Percentiles rank a stretch among this genome's conserved stretches.
Conservation (phyloP, 1,139 yeast genomes). For the Magnusiomyces sp. region DNA sequence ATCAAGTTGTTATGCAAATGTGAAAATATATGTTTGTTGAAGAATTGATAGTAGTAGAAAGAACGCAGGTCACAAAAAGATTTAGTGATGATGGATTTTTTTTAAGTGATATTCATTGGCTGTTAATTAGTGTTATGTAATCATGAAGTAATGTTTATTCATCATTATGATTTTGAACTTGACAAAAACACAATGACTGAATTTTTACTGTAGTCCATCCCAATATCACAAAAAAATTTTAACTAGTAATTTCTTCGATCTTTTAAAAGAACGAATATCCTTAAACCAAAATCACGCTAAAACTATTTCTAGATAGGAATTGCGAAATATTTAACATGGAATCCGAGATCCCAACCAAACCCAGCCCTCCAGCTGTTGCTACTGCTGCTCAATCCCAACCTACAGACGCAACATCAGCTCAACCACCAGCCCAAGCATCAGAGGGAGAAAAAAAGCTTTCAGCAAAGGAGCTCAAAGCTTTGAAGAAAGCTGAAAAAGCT, state of each 20-base stretch:
- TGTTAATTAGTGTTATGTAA: background rate
- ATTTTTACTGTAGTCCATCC: too few species aligned
- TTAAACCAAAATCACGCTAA: background rate
- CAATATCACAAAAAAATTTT: too few species aligned
- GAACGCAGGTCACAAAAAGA: background rate
- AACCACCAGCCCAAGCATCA: conserved; percentile 7
- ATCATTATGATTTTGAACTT: too few species aligned
- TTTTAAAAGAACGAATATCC: background rate
- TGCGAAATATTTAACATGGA: too few species aligned
- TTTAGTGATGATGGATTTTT: background rate
- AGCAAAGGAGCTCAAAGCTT: conserved; percentile 79
- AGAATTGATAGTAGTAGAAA: conserved; percentile 3
- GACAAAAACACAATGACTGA: too few species aligned
- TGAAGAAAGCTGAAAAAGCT: conserved; percentile 82
- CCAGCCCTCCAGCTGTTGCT: conserved; percentile 4
- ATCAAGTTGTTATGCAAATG: too few species aligned
- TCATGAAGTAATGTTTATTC: background rate
- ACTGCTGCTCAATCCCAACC: conserved; percentile 7
- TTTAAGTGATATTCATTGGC: background rate
- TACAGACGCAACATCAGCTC: conserved; percentile 7
- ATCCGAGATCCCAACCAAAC: too few species aligned
- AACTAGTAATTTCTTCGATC: too few species aligned
- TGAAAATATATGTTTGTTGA: background rate
- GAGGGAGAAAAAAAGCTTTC: conserved; percentile 36
- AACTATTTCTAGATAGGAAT: too few species aligned